Base-by-base conservation (phyloP, 2,329 filamentous ascomycete species). In the Orbilia blumenaviensis region DNA sequence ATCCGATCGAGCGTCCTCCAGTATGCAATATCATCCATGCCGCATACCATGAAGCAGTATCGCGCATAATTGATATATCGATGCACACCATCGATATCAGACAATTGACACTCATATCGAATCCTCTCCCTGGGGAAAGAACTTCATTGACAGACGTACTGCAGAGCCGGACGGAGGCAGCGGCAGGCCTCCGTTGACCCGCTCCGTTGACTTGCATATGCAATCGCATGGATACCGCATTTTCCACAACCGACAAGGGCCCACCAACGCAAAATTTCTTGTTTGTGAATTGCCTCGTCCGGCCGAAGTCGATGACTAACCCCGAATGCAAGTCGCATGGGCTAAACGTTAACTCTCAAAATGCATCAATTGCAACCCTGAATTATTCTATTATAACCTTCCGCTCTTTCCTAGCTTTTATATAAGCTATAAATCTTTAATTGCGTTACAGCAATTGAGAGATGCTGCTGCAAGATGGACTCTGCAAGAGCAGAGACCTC, bases 401-500 rank as follows among this genome's bases (percentile, higher is more conserved):
- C 18, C 3, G 7, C 42, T 41, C 18, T 3, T 16, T 32, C n/a
- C n/a, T n/a, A n/a, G n/a, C n/a, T n/a, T n/a, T n/a, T n/a, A n/a
- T n/a, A n/a, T n/a, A n/a, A n/a, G n/a, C n/a, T n/a, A n/a, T n/a
- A n/a, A n/a, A n/a, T n/a, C n/a, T n/a, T n/a, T n/a, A n/a, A n/a
- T n/a, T n/a, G n/a, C n/a, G n/a, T n/a, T n/a, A n/a, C n/a, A n/a
- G 8, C 9, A 27, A 21, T 48, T 27, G 42, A 25, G 36, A 9
- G 18, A 75, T 44, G 62, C 62, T 74, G 62, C 62, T 23, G 5
- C 48, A 54, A 6, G 8, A 76, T 76, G 72, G 72, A 76, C 72
- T 76, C 72, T 68, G 72, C 64, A 76, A 50, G 50, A 58, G 71
- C 71, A 56, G 71, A 76, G 64, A 66, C 71, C 25, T 76, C 71